phyloP scores from a whole-genome alignment of 345 rosid genomes.

The Erucastrum elatum region DNA sequence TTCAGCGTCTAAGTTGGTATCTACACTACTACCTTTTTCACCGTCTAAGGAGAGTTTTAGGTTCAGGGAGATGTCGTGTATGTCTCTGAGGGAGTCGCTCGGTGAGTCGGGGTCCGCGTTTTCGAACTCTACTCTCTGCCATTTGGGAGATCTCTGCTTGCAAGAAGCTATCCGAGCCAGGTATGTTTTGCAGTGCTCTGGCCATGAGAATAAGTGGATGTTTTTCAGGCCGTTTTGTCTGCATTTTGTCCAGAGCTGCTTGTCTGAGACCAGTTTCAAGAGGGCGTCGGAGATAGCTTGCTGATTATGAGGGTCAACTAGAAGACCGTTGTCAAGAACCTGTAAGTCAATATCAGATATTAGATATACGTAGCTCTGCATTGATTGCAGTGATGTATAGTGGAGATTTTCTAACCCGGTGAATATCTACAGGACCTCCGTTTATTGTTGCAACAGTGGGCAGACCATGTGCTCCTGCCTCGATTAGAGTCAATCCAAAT shows the following conservation, averaged over 20 bases:
- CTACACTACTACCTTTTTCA: slow-evolving; percentile 46
- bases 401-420: slow-evolving; percentile 37
- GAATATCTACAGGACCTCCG: slow-evolving; percentile 93
- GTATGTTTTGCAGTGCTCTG: slow-evolving; percentile 69
- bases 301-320: slow-evolving; percentile 76
- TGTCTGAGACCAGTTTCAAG: slow-evolving; percentile 67
- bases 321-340: slow-evolving; percentile 82
- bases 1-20: slow-evolving; percentile 47
- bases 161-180: slow-evolving; percentile 63
- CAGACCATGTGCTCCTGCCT: slow-evolving; percentile 91
- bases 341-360: slow-evolving; percentile 28
- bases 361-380: not conserved
- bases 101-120: slow-evolving; percentile 58
- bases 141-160: slow-evolving; percentile 70
- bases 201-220: slow-evolving; percentile 72
- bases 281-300: slow-evolving; percentile 72
- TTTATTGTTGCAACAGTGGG: slow-evolving; percentile 89
- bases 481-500: slow-evolving; percentile 84
- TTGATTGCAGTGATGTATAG: not conserved
- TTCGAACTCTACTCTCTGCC: slow-evolving; percentile 58
- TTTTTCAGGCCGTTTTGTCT: slow-evolving; percentile 68
- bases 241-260: slow-evolving; percentile 80
- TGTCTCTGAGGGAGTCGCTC: slow-evolving; percentile 63
- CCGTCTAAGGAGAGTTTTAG: slow-evolving; percentile 65
- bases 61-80: slow-evolving; percentile 69